These are phyloP conservation scores for Flammula alnicola DNA, from an alignment of 1,284 basidiomycete species.

Conservation along the genomic window DNA sequence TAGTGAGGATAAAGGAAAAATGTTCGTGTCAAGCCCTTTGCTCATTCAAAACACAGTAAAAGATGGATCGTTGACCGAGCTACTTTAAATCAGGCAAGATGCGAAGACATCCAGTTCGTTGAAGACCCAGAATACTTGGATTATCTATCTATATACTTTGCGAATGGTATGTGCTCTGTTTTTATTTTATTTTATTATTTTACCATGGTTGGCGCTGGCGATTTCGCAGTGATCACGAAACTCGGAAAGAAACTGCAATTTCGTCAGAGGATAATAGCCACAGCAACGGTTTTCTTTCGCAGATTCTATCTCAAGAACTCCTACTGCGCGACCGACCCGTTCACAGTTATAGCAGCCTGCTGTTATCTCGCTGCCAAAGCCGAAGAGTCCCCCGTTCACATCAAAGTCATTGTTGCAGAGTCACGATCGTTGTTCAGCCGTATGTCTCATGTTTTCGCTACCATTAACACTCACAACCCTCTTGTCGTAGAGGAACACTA, in stretches of 20 bases:
- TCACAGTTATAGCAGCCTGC: slow-evolving; percentile 91
- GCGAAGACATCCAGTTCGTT: slow-evolving; percentile 78
- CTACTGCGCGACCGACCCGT: slow-evolving; percentile 94
- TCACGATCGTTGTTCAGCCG: slow-evolving; percentile 80
- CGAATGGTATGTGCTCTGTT: slow-evolving; percentile 61
- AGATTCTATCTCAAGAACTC: slow-evolving; percentile 95
- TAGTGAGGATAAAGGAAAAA: slow-evolving; percentile 51
- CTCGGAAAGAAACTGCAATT: slow-evolving; percentile 86
- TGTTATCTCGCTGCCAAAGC: slow-evolving; percentile 96
- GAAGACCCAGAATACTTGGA: slow-evolving; percentile 76
- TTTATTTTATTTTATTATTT: background rate
- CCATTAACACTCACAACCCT: background rate
- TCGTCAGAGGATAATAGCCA: slow-evolving; percentile 90
- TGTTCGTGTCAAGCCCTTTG: slow-evolving; percentile 14
- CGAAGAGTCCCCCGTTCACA: slow-evolving; percentile 94
- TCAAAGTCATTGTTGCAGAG: slow-evolving; percentile 91
- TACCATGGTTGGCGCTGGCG: slow-evolving; percentile 1
- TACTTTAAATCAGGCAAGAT: slow-evolving; percentile 71
- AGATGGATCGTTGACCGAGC: slow-evolving; percentile 89
- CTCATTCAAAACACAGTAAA: slow-evolving; percentile 56
- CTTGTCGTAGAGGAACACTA: slow-evolving; percentile 58
- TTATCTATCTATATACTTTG: slow-evolving; percentile 85
- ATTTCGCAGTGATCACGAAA: slow-evolving; percentile 76
- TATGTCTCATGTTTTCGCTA: slow-evolving; percentile 41
- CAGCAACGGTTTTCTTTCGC: slow-evolving; percentile 92